Base-by-base conservation (phyloP, 371 early-diverging fungal species). In the Lichtheimia hyalospora region DNA sequence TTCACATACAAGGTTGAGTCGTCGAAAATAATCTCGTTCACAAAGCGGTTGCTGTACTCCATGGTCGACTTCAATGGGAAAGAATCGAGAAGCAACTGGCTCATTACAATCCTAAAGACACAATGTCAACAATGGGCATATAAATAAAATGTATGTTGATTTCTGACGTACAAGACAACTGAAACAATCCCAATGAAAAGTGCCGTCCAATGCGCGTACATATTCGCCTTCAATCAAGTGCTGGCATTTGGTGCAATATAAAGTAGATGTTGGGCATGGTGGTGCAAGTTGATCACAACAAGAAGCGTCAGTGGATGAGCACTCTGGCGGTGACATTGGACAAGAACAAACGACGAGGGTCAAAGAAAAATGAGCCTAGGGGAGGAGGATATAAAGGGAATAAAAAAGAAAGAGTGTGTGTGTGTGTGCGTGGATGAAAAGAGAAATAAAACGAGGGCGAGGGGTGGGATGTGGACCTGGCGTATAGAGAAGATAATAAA, bases 111-210 rank as follows among this genome's bases (percentile, higher is more conserved):
- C 93, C 95, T 93, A 34, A 8, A 34, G 34, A 34, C n/a, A 8
- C 5, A 8, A 8, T 34, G 34, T 34, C 34, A 34, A n/a, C n/a
- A 34, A 34, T 8, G 10, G 34, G 10, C 8, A n/a, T 8, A 34
- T 10, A 24, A n/a, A 10, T 16, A 2, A 2, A 13, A 20, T 23
- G 2, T 21, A 15, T 15, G 7, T n/a, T 13, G 51, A 16, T 41
- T 43, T 7, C n/a, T 15, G 10, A 41, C 49, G 14, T 87, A 95
- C 97, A 80, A 89, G 70, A 71, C 98, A 98, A 44, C 84, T 86
- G 68, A 98, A 97, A 70, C 98, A 98, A 43, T 93, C 86, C 64
- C 93, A 78, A 73, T 98, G 98, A 74, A 87, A 97, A 58, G 89
- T 88, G 28, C 89, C 86, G 61, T 89, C 89, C 63, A 94, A 73